phyloP scores from a whole-genome alignment of 495 filamentous ascomycete genomes.

The Neurospora sp. region DNA sequence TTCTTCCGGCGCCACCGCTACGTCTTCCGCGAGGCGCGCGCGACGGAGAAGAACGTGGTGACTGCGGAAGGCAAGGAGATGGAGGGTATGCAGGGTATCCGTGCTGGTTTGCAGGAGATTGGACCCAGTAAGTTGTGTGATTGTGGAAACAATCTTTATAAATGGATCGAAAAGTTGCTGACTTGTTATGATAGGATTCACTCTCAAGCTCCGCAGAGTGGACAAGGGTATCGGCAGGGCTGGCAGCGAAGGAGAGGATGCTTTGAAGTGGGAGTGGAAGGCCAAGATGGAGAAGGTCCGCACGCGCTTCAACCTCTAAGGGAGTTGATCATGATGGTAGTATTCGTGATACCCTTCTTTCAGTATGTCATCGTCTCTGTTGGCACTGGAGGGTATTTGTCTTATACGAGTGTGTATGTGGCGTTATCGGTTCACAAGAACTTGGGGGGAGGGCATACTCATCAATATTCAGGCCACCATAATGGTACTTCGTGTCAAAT shows the following conservation, averaged over 20 bases:
- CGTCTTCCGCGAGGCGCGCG: slow-evolving; percentile 76
- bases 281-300: slow-evolving; percentile 84
- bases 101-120: slow-evolving; percentile 75
- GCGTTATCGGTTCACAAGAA: not conserved
- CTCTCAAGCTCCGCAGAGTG: slow-evolving; percentile 78
- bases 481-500: not conserved
- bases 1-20: slow-evolving; percentile 87
- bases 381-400: not conserved
- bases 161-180: not conserved
- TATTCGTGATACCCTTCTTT: slow-evolving; percentile 6
- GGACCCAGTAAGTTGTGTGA: slow-evolving; percentile 46
- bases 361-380: not conserved
- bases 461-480: not conserved
- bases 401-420: not conserved
- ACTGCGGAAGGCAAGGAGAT: slow-evolving; percentile 80
- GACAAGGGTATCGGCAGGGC: slow-evolving; percentile 79
- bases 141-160: not conserved
- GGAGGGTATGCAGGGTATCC: slow-evolving; percentile 69
- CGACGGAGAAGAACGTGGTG: slow-evolving; percentile 79
- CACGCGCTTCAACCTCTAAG: slow-evolving; percentile 81
- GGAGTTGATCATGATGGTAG: not conserved
- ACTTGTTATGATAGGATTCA: slow-evolving; percentile 36
- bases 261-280: slow-evolving; percentile 85
- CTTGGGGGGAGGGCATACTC: not conserved
- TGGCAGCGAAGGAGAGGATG: slow-evolving; percentile 62